phyloP scores from a whole-genome alignment of 164 flowering plant genomes.

The Aristolochia contorta region DNA sequence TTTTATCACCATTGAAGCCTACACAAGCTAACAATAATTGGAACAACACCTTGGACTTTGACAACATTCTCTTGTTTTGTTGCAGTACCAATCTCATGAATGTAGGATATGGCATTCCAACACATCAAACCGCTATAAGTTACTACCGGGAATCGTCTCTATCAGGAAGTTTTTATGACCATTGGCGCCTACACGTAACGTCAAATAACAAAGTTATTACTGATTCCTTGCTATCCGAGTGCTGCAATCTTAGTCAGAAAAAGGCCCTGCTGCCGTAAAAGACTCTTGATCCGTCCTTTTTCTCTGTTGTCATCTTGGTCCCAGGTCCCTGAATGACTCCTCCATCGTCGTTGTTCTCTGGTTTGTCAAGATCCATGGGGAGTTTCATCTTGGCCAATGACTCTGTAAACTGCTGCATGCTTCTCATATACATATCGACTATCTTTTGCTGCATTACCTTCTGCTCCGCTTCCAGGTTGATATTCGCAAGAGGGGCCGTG shows the following conservation, averaged over 20 bases:
- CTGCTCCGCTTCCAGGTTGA: conserved; percentile 54
- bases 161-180: no score
- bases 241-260: conserved; percentile 15
- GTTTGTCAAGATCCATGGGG: conserved; percentile 62
- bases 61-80: no score
- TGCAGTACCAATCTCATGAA: no score
- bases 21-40: no score
- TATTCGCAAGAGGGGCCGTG: conserved; percentile 34
- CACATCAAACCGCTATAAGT: no score
- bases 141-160: no score
- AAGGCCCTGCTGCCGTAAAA: conserved; percentile 91
- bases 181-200: no score
- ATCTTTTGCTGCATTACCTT: conserved; percentile 81
- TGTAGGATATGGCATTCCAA: no score
- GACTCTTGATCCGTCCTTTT: conserved; percentile 67
- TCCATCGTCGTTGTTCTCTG: conserved; percentile 21
- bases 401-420: conserved; percentile 90
- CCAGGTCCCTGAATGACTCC: conserved; percentile 27
- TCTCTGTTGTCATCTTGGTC: conserved; percentile 23
- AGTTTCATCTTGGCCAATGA: conserved; percentile 90
- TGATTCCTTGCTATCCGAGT: no score
- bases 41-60: no score
- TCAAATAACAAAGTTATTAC: no score
- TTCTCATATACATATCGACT: conserved; percentile 88
- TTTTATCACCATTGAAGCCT: no score